Evolutionary conservation across 257 asterid species (phyloP).

Genomic region (Jacaranda copaia): DNA sequence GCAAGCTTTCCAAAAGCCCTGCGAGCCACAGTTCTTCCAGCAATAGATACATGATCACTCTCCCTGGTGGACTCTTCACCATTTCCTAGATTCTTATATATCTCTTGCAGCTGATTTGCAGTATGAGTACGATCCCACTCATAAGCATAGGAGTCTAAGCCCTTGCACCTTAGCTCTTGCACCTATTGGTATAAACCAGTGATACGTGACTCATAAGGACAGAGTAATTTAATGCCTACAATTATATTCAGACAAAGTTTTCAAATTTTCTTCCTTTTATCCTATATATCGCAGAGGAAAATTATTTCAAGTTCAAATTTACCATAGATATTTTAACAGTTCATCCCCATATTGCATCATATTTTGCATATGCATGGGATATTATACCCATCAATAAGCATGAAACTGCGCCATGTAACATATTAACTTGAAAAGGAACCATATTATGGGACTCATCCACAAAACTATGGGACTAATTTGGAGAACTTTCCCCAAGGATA

Average conservation of each 20-base stretch:
- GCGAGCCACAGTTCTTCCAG: constrained; percentile 95
- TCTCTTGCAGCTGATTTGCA: constrained; percentile 82
- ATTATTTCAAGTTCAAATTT: background rate
- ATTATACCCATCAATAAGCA: background rate
- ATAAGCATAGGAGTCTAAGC: constrained; percentile 91
- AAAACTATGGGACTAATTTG: background rate
- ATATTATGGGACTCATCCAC: background rate
- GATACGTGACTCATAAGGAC: background rate
- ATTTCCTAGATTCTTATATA: constrained; percentile 67
- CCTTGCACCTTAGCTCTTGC: constrained; percentile 85
- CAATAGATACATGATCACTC: constrained; percentile 71
- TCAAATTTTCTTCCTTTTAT: no score
- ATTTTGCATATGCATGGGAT: background rate
- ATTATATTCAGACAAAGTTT: background rate
- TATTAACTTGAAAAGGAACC: background rate
- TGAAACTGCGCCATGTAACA: background rate
- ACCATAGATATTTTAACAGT: background rate
- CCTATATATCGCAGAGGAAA: background rate
- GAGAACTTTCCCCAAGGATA: background rate
- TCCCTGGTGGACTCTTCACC: constrained; percentile 81
- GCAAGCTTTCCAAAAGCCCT: constrained; percentile 97
- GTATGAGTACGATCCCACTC: constrained; percentile 89
- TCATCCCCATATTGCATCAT: background rate
- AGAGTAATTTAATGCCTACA: constrained; percentile 1
- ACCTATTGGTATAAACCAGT: constrained; percentile 53